Percentiles rank a stretch among this genome's conserved stretches.
phyloP scores from a whole-genome alignment of 2,329 filamentous ascomycete genomes.

The Arthrobotrys entomopaga region DNA sequence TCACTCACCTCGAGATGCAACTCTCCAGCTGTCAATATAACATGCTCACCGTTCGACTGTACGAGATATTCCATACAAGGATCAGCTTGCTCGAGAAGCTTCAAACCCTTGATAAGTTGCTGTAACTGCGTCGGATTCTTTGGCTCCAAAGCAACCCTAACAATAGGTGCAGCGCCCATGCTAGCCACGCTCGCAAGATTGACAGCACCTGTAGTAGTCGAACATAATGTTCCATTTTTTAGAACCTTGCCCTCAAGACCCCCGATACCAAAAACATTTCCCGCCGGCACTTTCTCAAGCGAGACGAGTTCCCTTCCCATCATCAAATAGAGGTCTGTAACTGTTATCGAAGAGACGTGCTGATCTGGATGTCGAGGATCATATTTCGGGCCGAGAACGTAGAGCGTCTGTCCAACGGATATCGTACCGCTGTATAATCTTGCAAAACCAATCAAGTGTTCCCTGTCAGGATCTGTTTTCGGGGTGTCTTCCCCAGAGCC shows the following conservation, averaged over 20 bases:
- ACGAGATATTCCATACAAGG: conserved; percentile 96
- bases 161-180: conserved; percentile 86
- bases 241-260: conserved; percentile 93
- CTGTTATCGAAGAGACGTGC: conserved; percentile 74
- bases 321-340: conserved; percentile 89
- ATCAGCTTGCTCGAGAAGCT: conserved; percentile 89
- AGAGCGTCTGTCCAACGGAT: conserved; percentile 87
- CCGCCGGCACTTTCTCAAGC: conserved; percentile 84
- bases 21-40: conserved; percentile 92
- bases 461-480: conserved; percentile 72
- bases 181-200: conserved; percentile 86
- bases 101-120: conserved; percentile 91
- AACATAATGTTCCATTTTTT: conserved; percentile 94
- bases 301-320: conserved; percentile 92
- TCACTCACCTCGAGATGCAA: conserved; percentile 74
- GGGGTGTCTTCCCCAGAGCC: conserved; percentile 63
- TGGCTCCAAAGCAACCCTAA: conserved; percentile 94
- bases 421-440: conserved; percentile 91
- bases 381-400: conserved; percentile 93
- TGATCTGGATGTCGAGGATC: conserved; percentile 76
- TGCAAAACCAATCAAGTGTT: conserved; percentile 94
- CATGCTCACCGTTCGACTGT: conserved; percentile 90
- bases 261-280: conserved; percentile 93
- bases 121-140: conserved; percentile 88
- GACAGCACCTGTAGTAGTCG: conserved; percentile 82